Base-by-base conservation (phyloP, 2,329 filamentous ascomycete species). In the Escovopsis sp. region DNA sequence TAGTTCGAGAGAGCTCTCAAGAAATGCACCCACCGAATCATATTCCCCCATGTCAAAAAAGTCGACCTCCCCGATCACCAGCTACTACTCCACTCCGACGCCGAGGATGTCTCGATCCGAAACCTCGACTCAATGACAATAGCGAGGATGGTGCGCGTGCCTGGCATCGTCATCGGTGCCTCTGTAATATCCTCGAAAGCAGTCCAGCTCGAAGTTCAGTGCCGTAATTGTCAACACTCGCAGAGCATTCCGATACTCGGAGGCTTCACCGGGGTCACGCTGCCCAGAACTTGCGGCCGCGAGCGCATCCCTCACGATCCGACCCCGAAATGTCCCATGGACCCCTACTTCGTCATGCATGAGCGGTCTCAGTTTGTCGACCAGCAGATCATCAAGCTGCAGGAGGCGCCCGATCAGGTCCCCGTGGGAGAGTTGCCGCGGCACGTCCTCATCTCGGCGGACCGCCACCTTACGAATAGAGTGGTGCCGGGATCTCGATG, bases 121-220 rank as follows among this genome's bases (percentile, higher is more conserved):
- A 87, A 95, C 51, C 75, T 98, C 34, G 91, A 93, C 54, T 93
- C 91, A 8, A 82, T 84, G 48, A 89, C 86, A 49, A 93, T 98
- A 51, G 87, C 89, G 5, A 81, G 87, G 52, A 80, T 98, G n/a
- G 89, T 98, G 34, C 79, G 89, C 44, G 94, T 98, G 44, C 91
- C 91, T 1, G 93, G 91, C 40, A 98, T 98, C 50, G 86, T 98
- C 46, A 98, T 98, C 50, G 89, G 91, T 38, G 91, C 91, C 38
- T 95, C 89, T 1, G 94, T 94, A 15, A 82, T 96, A 61, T 94
- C 88, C 2, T 96, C 89, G 11, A 96, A 98, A 68, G 86, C 91
- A 5, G 95, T 87, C 6, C 71, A 80, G 26, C 71, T 98, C 23
- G 75, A 84, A 47, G 82, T 98, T 41, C 80, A 93, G 62, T 98